Conservation (phyloP, 129 eudicot species). For the Calendula officinalis region DNA sequence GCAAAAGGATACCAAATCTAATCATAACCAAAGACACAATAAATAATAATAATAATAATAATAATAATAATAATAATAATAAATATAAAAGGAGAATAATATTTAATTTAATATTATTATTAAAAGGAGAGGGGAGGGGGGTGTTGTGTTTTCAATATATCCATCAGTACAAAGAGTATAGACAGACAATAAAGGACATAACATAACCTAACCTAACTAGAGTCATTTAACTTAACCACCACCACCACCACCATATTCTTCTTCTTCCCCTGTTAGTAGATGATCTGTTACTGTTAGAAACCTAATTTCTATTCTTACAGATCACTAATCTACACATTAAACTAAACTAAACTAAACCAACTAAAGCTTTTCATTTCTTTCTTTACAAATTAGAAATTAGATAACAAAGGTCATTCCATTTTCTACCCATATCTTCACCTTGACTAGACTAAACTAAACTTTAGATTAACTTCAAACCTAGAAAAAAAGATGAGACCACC, state of each 20-base stretch:
- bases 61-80: background rate
- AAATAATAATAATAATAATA: background rate
- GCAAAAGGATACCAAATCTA: conserved; percentile 13
- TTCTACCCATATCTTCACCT: conserved; percentile 30
- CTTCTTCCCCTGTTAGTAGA: conserved; percentile 40
- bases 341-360: background rate
- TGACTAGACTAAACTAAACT: conserved; percentile 16
- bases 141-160: conserved; percentile 23
- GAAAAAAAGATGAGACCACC: background rate
- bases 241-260: conserved; percentile 14
- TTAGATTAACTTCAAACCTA: conserved; percentile 17
- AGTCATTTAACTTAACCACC: conserved; percentile 17
- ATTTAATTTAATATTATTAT: conserved; percentile 11
- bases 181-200: conserved; percentile 27
- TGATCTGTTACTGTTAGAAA: conserved; percentile 49
- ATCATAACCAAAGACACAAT: background rate
- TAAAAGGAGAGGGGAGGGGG: conserved; percentile 29
- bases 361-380: conserved; percentile 36
- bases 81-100: conserved; percentile 1
- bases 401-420: conserved; percentile 3
- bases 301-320: conserved; percentile 47
- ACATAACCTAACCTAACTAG: conserved; percentile 15
- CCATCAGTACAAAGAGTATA: conserved; percentile 44
- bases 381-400: conserved; percentile 38
- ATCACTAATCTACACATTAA: conserved; percentile 46